Evolutionary conservation across 140 eudicot genomes (phyloP), one percentile per base, ranked within the genome.

Genomic region (Senecio squalidus): DNA sequence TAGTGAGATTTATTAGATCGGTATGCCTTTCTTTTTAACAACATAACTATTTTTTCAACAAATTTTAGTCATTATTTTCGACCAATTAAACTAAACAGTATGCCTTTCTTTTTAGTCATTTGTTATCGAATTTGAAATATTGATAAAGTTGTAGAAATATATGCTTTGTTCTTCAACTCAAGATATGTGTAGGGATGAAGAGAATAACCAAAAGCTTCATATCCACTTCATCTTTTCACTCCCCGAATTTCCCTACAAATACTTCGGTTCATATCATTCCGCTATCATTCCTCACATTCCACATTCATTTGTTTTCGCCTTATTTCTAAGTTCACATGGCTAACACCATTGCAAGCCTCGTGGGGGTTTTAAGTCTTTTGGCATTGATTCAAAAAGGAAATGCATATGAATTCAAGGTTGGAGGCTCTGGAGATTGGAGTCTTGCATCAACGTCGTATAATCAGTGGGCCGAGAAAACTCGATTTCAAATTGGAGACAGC

Each of bases 401-500:
- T 34, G 94, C 82, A 0, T 70, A 54, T 40, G 75, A 84, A 21
- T 91, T 86, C 73, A 86, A 51, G 66, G 91, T 91, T 2, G 94
- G 96, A 26, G 91, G 94, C 18, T 49, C 80, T 1, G 82, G 76
- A 1, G 84, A 76, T 13, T 86, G 98, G 98, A 36, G 75, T 29
- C 51, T 71, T 52, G 77, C 94, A 5, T 10, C 74, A 28, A 21
- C 74, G 14, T 46, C 69, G 41, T 77, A 67, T 57, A 81, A 74
- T 81, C 83, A 84, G 23, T 91, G 98, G 98, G 98, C 94, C 0
- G 80, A 83, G 57, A 71, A 60, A 20, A 76, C 29, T 49, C 69
- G 96, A 3, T 91, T 91, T 46, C 94, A 79, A 63, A 41, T 77
- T 6, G 91, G 94, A 8, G 98, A 91, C 74, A 67, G 80, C 2